phyloP scores from a whole-genome alignment of 2,329 filamentous ascomycete species.

The Chaetomiaceae sp. region DNA sequence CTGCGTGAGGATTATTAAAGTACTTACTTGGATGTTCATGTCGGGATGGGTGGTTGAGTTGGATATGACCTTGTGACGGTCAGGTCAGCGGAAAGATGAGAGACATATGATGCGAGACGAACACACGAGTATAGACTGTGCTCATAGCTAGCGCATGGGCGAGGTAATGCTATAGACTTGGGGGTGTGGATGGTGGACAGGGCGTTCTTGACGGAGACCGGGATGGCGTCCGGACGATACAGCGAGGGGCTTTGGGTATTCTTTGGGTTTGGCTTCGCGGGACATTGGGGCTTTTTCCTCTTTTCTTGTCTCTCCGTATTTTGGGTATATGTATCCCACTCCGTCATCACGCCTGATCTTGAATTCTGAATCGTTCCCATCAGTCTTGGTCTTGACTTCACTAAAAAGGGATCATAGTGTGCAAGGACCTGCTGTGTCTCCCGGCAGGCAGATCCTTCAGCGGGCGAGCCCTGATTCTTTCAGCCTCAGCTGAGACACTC shows the following conservation, averaged over 20 bases:
- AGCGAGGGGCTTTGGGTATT: conserved; percentile 9
- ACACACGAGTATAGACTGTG: conserved; percentile 1
- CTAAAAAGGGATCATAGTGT: no score
- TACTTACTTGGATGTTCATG: not conserved
- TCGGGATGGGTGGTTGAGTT: not conserved
- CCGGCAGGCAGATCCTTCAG: no score
- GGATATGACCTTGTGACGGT: no score
- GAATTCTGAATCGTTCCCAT: no score
- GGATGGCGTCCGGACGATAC: conserved; percentile 20
- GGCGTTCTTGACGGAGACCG: conserved; percentile 23
- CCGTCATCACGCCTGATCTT: no score
- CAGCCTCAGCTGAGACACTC: no score
- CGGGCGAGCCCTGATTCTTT: no score
- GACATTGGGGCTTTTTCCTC: not conserved
- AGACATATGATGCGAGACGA: not conserved
- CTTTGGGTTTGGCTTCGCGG: conserved; percentile 5
- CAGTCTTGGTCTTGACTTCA: no score
- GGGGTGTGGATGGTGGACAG: not conserved
- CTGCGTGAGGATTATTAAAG: conserved; percentile 25
- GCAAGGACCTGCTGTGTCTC: no score
- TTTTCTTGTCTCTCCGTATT: not conserved
- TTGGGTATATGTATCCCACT: no score
- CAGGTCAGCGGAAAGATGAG: no score
- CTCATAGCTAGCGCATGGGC: not conserved
- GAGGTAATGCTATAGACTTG: conserved; percentile 21